A percentile compares a stretch with the other conserved stretches of the same genome.
Conservation (phyloP, 768 basidiomycete genomes). For the Agaricus subrufescens region DNA sequence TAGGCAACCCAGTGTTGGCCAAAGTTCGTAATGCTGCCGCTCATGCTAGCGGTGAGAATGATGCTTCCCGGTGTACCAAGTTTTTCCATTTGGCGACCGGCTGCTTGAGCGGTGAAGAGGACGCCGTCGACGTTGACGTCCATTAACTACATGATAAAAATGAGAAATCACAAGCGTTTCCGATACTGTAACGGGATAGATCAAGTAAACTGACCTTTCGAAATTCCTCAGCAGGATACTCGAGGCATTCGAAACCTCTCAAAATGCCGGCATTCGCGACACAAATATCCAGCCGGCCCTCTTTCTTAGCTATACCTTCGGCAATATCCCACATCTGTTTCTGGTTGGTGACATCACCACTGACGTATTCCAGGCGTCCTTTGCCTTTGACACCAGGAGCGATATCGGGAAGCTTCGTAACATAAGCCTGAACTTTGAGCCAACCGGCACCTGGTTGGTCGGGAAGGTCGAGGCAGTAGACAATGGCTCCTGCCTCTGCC, state of each 20-base stretch:
- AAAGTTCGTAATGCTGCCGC: constrained; percentile 54
- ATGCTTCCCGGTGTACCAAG: constrained; percentile 47
- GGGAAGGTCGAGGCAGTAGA: constrained; percentile 64
- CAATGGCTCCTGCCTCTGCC: constrained; percentile 22
- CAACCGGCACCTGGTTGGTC: constrained; percentile 44
- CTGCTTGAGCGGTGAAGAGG: constrained; percentile 57
- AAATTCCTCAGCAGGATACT: constrained; percentile 54
- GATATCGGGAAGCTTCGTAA: not conserved
- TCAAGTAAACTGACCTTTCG: constrained; percentile 34
- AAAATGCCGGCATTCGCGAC: constrained; percentile 65
- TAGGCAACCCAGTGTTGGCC: constrained; percentile 65
- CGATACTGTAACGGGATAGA: not conserved
- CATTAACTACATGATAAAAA: constrained; percentile 25
- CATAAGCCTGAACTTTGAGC: constrained; percentile 38
- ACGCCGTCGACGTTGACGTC: constrained; percentile 59
- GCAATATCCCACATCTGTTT: constrained; percentile 37
- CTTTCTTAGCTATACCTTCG: constrained; percentile 50
- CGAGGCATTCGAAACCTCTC: constrained; percentile 43
- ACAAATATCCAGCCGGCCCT: constrained; percentile 61
- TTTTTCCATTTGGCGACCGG: constrained; percentile 51
- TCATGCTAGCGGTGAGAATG: constrained; percentile 57
- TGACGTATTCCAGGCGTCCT: constrained; percentile 41
- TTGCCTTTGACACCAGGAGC: constrained; percentile 15
- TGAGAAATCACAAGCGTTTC: too few species aligned
- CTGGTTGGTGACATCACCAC: constrained; percentile 56